Conservation (phyloP, 441 rosid species). For the Arabidopsis lyrata region DNA sequence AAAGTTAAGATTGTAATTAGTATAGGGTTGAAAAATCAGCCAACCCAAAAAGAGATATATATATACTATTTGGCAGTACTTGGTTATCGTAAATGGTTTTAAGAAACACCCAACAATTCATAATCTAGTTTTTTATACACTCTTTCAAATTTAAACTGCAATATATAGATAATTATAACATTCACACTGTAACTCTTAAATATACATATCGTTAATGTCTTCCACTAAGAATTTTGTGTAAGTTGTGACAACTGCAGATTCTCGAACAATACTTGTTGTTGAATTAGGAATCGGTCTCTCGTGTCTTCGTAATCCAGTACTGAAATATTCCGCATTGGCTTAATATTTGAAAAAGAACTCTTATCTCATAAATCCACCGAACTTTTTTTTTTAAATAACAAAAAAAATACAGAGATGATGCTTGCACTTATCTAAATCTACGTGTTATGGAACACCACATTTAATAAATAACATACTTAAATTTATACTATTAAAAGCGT, state of each 20-base stretch:
- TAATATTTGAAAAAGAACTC: slow-evolving; percentile 28
- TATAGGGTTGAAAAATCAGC: too few species aligned
- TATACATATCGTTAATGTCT: not conserved
- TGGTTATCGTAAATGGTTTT: not conserved
- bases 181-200: not conserved
- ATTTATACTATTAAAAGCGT: slow-evolving; percentile 1
- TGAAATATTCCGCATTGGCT: slow-evolving; percentile 34
- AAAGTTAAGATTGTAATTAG: too few species aligned
- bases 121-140: not conserved
- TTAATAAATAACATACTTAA: slow-evolving; percentile 8
- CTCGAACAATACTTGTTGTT: slow-evolving; percentile 17
- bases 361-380: slow-evolving; percentile 17
- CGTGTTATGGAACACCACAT: slow-evolving; percentile 37
- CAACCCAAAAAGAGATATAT: too few species aligned
- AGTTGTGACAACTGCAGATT: slow-evolving; percentile 27
- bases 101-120: not conserved
- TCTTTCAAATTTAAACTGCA: not conserved
- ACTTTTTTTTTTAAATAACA: not conserved
- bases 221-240: not conserved
- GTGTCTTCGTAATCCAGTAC: slow-evolving; percentile 32
- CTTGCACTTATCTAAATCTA: slow-evolving; percentile 42
- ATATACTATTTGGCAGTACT: not conserved
- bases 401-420: slow-evolving; percentile 30
- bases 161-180: not conserved
- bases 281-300: slow-evolving; percentile 3